Evolutionary conservation across 192 early-diverging fungal species (phyloP).

Genomic region (Backusella westeae): DNA sequence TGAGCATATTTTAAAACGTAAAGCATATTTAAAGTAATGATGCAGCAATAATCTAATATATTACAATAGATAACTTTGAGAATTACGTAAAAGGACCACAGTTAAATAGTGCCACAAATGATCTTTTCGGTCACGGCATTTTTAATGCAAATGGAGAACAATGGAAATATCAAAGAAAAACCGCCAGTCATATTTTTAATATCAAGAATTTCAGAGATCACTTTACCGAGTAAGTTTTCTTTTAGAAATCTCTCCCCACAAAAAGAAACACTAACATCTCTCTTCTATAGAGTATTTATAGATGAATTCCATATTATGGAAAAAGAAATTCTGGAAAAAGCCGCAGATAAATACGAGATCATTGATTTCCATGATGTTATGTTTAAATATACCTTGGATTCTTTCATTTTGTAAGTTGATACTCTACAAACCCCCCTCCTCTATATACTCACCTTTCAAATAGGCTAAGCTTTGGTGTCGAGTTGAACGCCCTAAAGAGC

Average conservation of each 20-base stretch:
- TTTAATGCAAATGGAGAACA: slow-evolving; percentile 64
- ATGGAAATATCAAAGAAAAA: slow-evolving; percentile 55
- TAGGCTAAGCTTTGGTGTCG: slow-evolving; percentile 47
- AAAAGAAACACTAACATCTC: no score
- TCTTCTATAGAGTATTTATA: slow-evolving; percentile 29
- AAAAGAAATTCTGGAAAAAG: slow-evolving; percentile 22
- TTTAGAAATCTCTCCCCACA: no score
- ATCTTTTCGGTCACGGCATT: slow-evolving; percentile 66
- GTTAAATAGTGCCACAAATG: slow-evolving; percentile 41
- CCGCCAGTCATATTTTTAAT: slow-evolving; percentile 37
- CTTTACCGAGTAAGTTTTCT: slow-evolving; percentile 26
- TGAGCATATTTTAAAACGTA: slow-evolving; percentile 39
- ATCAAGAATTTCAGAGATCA: slow-evolving; percentile 40
- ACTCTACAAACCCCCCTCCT: no score
- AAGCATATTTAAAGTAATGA: no score
- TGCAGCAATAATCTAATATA: no score
- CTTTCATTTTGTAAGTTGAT: slow-evolving; percentile 40
- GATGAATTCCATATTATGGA: slow-evolving; percentile 19
- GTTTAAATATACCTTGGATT: slow-evolving; percentile 47
- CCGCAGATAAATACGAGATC: slow-evolving; percentile 24
- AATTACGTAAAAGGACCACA: slow-evolving; percentile 42
- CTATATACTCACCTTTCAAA: not conserved
- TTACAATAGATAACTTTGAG: slow-evolving; percentile 27
- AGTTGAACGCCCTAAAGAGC: slow-evolving; percentile 38
- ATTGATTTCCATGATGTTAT: slow-evolving; percentile 46